Evolutionary conservation across 306 rosid species (phyloP), one percentile per base, ranked within the genome.

Genomic region (Cucurbita ficifolia): DNA sequence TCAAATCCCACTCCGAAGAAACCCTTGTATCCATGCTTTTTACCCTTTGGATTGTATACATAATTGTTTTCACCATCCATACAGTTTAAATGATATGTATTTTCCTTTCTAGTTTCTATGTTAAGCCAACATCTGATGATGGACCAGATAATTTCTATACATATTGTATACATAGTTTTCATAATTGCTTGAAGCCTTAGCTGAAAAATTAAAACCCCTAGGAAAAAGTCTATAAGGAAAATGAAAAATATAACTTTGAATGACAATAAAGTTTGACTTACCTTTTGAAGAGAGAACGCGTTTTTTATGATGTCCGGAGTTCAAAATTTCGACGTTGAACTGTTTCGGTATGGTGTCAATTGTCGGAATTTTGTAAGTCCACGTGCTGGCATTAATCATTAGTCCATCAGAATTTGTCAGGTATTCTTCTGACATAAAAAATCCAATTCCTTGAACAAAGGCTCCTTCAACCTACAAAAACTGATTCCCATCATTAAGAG

Each of bases 261-360:
- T 18, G 69, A 58, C 36, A 6, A 40, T 18, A 69, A 21, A 62
- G 19, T 35, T 56, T 61, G 10, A 13, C 80, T 63, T 79, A 90
- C 98, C 98, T 80, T 94, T 94, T 21, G 98, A 94, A 70, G 97
- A 94, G 72, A 94, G 97, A 81, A 94, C 73, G 5, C 92, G 95
- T 0, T 85, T 78, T 79, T 83, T 79, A 82, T 94, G 94, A 78
- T 85, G 88, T 24, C 97, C 94, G 0, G 91, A 87, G 77, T 87
- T 94, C 79, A 87, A 71, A 76, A 94, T 63, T 85, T 94, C 86
- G 55, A 94, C 92, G 50, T 94, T 94, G 78, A 94, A 89, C 83
- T 85, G 81, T 78, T 75, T 82, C 18, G 98, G 98, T 74, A 94
- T 79, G 58, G 92, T 94, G 81, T 94, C 98, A 38, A 94, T 45